These are phyloP conservation scores for Termitomyces eurrhizus DNA, from an alignment of 768 basidiomycete genomes.

Conservation along the genomic window DNA sequence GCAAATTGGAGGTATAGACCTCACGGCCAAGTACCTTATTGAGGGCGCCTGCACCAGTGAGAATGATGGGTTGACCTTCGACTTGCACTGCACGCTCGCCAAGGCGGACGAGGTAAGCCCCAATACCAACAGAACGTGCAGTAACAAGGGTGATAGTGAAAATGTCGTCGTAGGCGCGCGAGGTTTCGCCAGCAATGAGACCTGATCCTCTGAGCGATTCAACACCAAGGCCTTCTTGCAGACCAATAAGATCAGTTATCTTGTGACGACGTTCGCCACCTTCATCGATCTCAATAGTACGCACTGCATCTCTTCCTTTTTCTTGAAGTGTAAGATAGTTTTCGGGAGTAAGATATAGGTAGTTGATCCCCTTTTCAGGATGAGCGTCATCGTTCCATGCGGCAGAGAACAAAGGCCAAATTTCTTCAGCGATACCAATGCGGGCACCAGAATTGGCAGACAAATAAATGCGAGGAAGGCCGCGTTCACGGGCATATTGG, in stretches of 20 bases:
- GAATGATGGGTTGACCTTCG: conserved; percentile 98
- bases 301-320: conserved; percentile 75
- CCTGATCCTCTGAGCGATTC: conserved; percentile 96
- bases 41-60: conserved; percentile 93
- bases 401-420: conserved; percentile 80
- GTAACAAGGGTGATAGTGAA: conserved; percentile 99
- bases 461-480: conserved; percentile 93
- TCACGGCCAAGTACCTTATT: conserved; percentile 99
- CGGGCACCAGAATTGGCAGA: conserved; percentile 99
- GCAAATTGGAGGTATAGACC: conserved; percentile 97
- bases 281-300: conserved; percentile 80
- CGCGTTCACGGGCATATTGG: conserved; percentile 84
- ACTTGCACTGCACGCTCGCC: conserved; percentile 98
- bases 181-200: conserved; percentile 97
- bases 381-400: conserved; percentile 81
- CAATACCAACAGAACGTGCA: conserved; percentile 97
- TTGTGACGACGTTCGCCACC: conserved; percentile 87
- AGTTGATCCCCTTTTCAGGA: conserved; percentile 95
- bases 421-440: conserved; percentile 93
- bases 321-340: conserved; percentile 87
- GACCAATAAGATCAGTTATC: conserved; percentile 94
- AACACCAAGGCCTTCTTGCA: conserved; percentile 97
- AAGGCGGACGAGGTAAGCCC: conserved; percentile 96
- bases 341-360: conserved; percentile 93
- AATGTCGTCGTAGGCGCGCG: conserved; percentile 97